Base-by-base conservation (phyloP, 2,329 filamentous ascomycete genomes). In the Metarhizium anisopliae region DNA sequence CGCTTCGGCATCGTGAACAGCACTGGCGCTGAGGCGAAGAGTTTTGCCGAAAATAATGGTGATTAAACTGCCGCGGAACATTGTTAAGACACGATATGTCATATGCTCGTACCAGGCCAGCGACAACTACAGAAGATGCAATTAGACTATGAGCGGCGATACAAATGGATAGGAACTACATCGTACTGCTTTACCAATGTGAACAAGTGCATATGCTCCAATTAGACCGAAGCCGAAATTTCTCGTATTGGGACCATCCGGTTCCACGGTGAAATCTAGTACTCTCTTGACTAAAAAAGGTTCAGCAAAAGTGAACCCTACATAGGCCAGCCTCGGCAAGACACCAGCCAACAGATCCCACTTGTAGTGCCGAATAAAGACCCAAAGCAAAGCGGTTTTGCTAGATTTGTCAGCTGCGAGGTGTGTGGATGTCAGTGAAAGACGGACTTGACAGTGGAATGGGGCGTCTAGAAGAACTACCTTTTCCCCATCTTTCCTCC, bases 271-370 rank as follows among this genome's bases (percentile, higher is more conserved):
- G 16, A 45, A 29, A 30, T 32, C 20, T 14, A 52, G 29, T 4
- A 52, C 36, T 5, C 40, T 35, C 25, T 50, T 50, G 13, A 70
- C 64, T 1, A 70, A 59, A 32, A 70, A 64, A 2, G 67, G 67
- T 51, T 68, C 67, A 0, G 62, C 53, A 58, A 70, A 70, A 7
- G 59, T 66, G 30, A 69, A 66, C 4, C 57, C 60, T 1, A 65
- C 61, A 13, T 62, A 58, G 45, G 58, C 61, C 1, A 70, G 59
- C 8, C 67, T 62, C 3, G 66, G 64, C 20, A 52, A 18, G 14
- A 35, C 50, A 20, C n/a, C 32, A 38, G 50, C n/a, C 50, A 43
- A 20, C 16, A 52, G 14, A 36, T 40, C 30, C 50, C 50, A 52
- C 10, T 16, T 40, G 14, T 40, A 40, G 13, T 40, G 38, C 11